Evolutionary conservation across 768 basidiomycete genomes (phyloP), one percentile per base, ranked within the genome.

Genomic region (Kwoniella pini): DNA sequence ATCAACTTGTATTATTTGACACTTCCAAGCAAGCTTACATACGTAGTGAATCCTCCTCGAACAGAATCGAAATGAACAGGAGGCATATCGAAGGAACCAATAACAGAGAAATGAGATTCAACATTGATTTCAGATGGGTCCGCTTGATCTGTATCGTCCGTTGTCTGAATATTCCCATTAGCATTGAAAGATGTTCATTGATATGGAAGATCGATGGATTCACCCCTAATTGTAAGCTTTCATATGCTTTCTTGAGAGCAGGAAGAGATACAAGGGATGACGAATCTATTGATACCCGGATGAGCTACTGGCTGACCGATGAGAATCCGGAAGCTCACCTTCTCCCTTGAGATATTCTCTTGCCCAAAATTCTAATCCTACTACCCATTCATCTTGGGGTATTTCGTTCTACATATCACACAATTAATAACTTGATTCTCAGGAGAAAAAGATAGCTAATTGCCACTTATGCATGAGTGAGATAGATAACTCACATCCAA

Each of bases 71-170:
- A 99, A 69, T 88, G 84, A 87, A 93, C 93, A 12, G 86, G 80
- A 0, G 96, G 96, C 93, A 98, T 97, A 52, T 95, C 92, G 70
- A 92, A 95, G 10, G 95, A 88, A 75, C 95, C 86, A 28, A 98
- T 81, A 65, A 97, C 81, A 69, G 86, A 85, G 27, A 98, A 79
- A 74, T 96, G 72, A 1, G 70, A 58, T 57, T 78, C 77, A 30
- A 78, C 63, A 43, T 75, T 75, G 62, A 75, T 63, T 51, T 77
- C 74, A 3, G 65, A 58, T 15, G 74, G 74, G 48, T 77, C 76
- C 13, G 69, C 64, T n/a, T 57, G 57, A 13, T 70, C 61, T 6
- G 60, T 39, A 60, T 72, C 66, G 40, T 73, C 74, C 28, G 61
- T 71, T 2, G 67, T 63, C 71, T 76, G 49, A n/a, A n/a, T n/a